These are phyloP conservation scores for Melampsora americana DNA, from an alignment of 1,284 basidiomycete species.

Conservation along the genomic window DNA sequence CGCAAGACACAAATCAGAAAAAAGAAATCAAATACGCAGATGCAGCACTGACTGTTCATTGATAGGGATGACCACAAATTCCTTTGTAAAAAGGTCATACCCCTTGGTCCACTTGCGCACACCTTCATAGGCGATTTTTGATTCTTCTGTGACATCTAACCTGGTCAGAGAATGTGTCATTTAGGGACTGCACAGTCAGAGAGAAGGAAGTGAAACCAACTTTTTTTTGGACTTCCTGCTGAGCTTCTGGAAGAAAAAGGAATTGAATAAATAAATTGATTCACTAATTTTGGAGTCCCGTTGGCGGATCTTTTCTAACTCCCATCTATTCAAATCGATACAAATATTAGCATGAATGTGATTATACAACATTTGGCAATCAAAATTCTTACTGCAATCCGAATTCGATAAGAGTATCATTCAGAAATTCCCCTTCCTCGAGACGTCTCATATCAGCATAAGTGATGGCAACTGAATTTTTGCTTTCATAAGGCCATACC, in stretches of 20 bases:
- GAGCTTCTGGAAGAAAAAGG: constrained; percentile 97
- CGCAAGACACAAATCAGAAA: neutral
- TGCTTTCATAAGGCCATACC: constrained; percentile 45
- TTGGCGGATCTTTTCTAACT: constrained; percentile 48
- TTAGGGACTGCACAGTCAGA: constrained; percentile 7
- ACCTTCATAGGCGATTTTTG: constrained; percentile 66
- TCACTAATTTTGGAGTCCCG: constrained; percentile 64
- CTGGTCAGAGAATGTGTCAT: constrained; percentile 9
- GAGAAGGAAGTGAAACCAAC: constrained; percentile 54
- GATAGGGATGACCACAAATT: constrained; percentile 89
- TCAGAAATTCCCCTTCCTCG: constrained; percentile 75
- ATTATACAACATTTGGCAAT: neutral
- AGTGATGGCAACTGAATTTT: constrained; percentile 48
- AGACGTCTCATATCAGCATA: constrained; percentile 70
- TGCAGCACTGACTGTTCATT: constrained; percentile 75
- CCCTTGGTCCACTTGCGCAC: constrained; percentile 92
- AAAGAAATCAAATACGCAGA: neutral
- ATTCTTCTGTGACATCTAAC: constrained; percentile 30
- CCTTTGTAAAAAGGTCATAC: constrained; percentile 72
- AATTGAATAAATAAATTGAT: constrained; percentile 85
- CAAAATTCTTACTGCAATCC: constrained; percentile 70
- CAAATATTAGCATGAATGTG: constrained; percentile 27
- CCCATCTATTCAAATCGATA: constrained; percentile 60
- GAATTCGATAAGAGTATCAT: constrained; percentile 94
- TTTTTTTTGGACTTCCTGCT: constrained; percentile 60